These are phyloP conservation scores for Pythium phragmitis DNA, from an alignment of 352 stramenopile genomes.

Conservation along the genomic window DNA sequence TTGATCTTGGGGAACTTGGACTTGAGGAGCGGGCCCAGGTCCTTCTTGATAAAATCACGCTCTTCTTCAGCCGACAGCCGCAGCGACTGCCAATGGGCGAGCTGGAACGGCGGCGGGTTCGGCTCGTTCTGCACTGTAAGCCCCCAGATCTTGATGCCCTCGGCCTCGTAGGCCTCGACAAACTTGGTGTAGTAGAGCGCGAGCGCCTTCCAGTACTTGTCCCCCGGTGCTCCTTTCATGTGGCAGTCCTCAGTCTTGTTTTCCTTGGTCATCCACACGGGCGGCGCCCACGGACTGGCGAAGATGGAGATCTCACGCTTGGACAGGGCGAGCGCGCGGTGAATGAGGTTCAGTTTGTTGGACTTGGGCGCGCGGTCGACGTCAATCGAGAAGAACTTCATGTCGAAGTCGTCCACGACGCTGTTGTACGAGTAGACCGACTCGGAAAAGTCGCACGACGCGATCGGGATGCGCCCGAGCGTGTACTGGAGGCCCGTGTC, in stretches of 20 bases:
- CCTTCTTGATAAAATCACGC: conserved; percentile 73
- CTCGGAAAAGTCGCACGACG: conserved; percentile 84
- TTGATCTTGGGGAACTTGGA: conserved; percentile 53
- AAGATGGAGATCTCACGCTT: conserved; percentile 64
- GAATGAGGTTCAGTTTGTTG: conserved; percentile 75
- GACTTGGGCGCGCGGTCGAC: conserved; percentile 58
- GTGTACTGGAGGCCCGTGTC: conserved; percentile 80
- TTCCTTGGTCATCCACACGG: conserved; percentile 84
- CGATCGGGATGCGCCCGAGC: conserved; percentile 82
- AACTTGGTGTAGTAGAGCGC: conserved; percentile 83
- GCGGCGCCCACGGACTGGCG: conserved; percentile 79
- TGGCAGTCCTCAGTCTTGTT: conserved; percentile 56
- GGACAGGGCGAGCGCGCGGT: conserved; percentile 45
- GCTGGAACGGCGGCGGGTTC: conserved; percentile 37
- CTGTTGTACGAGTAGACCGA: conserved; percentile 88
- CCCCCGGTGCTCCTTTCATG: conserved; percentile 53
- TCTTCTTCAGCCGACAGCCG: conserved; percentile 41
- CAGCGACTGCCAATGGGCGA: conserved; percentile 52
- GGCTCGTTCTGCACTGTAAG: conserved; percentile 88
- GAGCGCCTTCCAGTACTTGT: conserved; percentile 67
- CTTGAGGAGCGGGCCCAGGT: conserved; percentile 69
- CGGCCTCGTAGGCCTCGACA: conserved; percentile 71
- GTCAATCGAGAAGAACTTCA: conserved; percentile 82
- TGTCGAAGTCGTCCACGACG: conserved; percentile 70
- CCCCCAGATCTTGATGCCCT: conserved; percentile 75